Percentiles rank a stretch among this genome's conserved stretches.
These are phyloP conservation scores for Tolypocladium tundrense DNA, from an alignment of 2,329 filamentous ascomycete genomes.

Conservation along the genomic window DNA sequence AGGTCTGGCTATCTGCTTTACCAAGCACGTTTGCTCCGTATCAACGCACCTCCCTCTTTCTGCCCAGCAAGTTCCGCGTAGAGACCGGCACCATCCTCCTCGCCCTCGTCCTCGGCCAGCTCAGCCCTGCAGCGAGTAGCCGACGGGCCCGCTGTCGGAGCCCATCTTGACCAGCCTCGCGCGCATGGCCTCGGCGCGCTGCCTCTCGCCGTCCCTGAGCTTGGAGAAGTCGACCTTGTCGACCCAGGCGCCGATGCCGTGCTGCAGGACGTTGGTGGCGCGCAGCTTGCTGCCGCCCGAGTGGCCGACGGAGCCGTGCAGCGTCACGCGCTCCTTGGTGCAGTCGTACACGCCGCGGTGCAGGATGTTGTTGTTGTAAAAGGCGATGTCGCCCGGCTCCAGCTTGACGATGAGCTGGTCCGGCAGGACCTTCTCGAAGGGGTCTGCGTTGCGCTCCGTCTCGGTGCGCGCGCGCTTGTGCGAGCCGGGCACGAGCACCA, in stretches of 20 bases:
- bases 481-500: slow-evolving; percentile 69
- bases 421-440: slow-evolving; percentile 51
- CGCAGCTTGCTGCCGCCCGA: slow-evolving; percentile 41
- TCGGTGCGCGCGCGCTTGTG: slow-evolving; percentile 63
- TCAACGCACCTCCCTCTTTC: not conserved
- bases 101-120: not conserved
- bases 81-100: not conserved
- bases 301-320: slow-evolving; percentile 64
- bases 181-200: slow-evolving; percentile 54
- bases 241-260: slow-evolving; percentile 61
- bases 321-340: slow-evolving; percentile 52
- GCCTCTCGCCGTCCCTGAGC: slow-evolving; percentile 30
- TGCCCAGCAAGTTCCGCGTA: not conserved
- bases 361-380: slow-evolving; percentile 86
- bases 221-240: slow-evolving; percentile 43
- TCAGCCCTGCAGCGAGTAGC: slow-evolving; percentile 50
- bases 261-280: slow-evolving; percentile 65
- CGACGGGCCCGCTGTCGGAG: slow-evolving; percentile 47
- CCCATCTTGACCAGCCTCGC: slow-evolving; percentile 52
- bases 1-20: not conserved
- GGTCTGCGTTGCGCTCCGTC: slow-evolving; percentile 55
- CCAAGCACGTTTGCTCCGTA: not conserved
- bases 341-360: slow-evolving; percentile 59
- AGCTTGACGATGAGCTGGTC: slow-evolving; percentile 57
- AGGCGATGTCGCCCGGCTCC: slow-evolving; percentile 67